Evolutionary conservation across 768 basidiomycete species (phyloP), one percentile per base, ranked within the genome.

Genomic region (Tulasnella sp.): DNA sequence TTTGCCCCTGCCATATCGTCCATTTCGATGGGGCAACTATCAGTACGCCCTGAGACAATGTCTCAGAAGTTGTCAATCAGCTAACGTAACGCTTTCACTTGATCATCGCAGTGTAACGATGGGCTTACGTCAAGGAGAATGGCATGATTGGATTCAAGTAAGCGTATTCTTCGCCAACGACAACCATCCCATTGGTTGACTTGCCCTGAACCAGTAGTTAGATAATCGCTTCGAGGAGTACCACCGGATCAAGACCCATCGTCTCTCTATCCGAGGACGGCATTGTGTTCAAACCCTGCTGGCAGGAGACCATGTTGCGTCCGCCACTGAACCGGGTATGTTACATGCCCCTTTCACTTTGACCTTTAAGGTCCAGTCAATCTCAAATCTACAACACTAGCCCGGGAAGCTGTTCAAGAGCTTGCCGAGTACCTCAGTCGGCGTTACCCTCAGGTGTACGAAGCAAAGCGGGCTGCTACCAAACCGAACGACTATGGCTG

Each of bases 141-240:
- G 81, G 80, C 74, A 76, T 42, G 79, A 83, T 54, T 87, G 85
- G 85, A 80, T 87, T 48, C 82, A 86, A 72, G 82, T 81, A 61
- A n/a, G 68, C 60, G 31, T 24, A n/a, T 38, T 59, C 34, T 38
- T 38, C 34, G 34, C 34, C 34, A 38, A n/a, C 34, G 5, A 5
- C 34, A 5, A 38, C 15, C 34, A 15, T 38, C 15, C 34, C 15
- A 7, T 38, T 27, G 51, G 12, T 15, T 7, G 12, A 29, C 45
- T 24, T 27, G 60, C 38, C 50, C 49, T 11, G 31, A 55, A 22
- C 49, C 45, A 50, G n/a, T 53, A 82, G 80, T 73, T 85, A 30
- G 85, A 85, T 67, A 74, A 76, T 56, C 71, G 78, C 56, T 84
- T 80, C 65, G 66, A 71, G 11, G 64, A 67, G 19, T 83, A 80